phyloP scores from a whole-genome alignment of 1,139 yeast species.

The Saccharomyces hybrid region DNA sequence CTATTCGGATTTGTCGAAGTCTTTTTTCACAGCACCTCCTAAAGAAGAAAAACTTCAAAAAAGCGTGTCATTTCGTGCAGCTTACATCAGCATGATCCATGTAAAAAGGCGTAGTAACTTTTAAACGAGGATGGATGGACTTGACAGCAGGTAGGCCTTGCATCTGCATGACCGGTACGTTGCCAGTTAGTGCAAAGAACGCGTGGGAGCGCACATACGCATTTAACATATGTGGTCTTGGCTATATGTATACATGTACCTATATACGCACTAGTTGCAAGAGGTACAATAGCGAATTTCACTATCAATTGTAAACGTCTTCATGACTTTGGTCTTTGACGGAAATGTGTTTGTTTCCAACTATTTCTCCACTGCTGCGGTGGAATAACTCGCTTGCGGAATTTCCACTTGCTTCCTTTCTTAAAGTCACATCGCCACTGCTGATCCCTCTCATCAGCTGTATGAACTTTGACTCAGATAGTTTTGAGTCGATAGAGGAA shows the following conservation, averaged over 20 bases:
- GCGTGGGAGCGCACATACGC: background rate
- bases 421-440: slow-evolving; percentile 28
- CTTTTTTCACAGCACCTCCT: background rate
- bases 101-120: background rate
- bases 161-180: background rate
- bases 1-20: background rate
- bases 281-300: background rate
- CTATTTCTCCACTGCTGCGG: slow-evolving; percentile 19
- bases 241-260: background rate
- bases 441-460: slow-evolving; percentile 27
- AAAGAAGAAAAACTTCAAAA: background rate
- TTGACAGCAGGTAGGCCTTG: background rate
- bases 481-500: slow-evolving; percentile 15
- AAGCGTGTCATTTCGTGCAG: slow-evolving; percentile 1
- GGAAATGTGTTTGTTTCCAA: slow-evolving; percentile 25
- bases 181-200: background rate
- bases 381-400: slow-evolving; percentile 5
- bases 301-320: background rate
- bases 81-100: background rate
- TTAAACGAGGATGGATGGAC: background rate
- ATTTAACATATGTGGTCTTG: background rate
- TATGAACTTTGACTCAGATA: slow-evolving; percentile 26
- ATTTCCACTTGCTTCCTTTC: slow-evolving; percentile 12
- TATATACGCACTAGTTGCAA: background rate
- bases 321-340: background rate